phyloP scores from a whole-genome alignment of 441 rosid genomes.

The Syzygium syzygioides region DNA sequence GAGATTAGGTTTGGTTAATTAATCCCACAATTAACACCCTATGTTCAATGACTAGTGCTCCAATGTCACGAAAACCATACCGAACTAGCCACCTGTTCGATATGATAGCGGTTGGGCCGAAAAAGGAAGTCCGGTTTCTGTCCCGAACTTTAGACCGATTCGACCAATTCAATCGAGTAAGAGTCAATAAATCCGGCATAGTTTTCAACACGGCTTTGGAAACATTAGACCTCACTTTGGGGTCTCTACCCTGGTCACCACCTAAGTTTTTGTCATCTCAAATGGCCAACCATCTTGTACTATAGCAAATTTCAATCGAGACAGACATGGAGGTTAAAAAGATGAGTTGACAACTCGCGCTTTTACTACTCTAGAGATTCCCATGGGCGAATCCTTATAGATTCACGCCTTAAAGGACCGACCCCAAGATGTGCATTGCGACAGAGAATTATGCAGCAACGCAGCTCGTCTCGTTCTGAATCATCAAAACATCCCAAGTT shows the following conservation, averaged over 20 bases:
- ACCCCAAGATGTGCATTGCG: neutral
- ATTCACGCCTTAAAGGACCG: neutral
- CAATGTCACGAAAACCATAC: neutral
- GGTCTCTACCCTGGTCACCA: neutral
- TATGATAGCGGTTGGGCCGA: neutral
- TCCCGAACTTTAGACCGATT: neutral
- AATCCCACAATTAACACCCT: neutral
- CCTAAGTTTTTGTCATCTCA: neutral
- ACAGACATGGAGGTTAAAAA: neutral
- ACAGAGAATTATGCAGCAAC: neutral
- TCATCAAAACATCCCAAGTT: neutral
- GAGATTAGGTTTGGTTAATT: neutral
- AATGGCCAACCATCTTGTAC: neutral
- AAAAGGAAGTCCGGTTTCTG: neutral
- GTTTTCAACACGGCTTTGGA: too few relatives aligned
- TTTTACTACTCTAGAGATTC: neutral
- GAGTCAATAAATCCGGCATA: neutral
- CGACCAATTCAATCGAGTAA: neutral
- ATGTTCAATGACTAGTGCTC: neutral
- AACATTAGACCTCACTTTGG: too few relatives aligned
- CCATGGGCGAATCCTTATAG: neutral
- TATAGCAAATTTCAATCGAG: neutral
- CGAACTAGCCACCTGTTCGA: neutral
- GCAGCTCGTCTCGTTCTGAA: neutral
- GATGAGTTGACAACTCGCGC: neutral